Conservation (phyloP, 2,329 filamentous ascomycete genomes). For the Aspergillus aculeatinus region DNA sequence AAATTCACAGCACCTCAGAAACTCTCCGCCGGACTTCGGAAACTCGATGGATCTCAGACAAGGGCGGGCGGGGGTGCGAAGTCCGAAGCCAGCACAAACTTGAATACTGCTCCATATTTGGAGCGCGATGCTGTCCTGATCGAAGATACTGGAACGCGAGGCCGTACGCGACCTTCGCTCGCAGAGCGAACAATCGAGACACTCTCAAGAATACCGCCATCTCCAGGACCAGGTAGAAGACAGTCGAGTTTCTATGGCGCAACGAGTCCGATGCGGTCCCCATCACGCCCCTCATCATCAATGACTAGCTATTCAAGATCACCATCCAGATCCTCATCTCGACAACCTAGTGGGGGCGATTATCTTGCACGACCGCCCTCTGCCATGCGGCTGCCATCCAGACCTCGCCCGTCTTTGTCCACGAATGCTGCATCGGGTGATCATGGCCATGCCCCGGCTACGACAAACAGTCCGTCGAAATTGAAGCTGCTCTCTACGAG, state of each 20-base stretch:
- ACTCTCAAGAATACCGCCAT: constrained; percentile 72
- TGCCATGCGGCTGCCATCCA: constrained; percentile 35
- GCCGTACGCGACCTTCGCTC: constrained; percentile 45
- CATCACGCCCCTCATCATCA: constrained; percentile 64
- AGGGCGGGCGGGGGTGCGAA: constrained; percentile 21
- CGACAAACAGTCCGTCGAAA: constrained; percentile 26
- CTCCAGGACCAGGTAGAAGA: constrained; percentile 66
- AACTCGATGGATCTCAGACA: constrained; percentile 20
- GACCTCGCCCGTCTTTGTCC: constrained; percentile 31
- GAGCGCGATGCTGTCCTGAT: constrained; percentile 18
- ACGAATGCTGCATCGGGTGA: constrained; percentile 18
- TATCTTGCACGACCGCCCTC: constrained; percentile 42
- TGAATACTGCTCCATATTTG: constrained; percentile 10
- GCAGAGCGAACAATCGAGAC: constrained; percentile 86
- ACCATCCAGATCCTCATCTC: constrained; percentile 46
- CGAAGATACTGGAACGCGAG: constrained; percentile 25
- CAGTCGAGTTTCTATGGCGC: constrained; percentile 71
- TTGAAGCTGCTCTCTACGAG: constrained; percentile 24
- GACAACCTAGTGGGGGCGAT: constrained; percentile 55
- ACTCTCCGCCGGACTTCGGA: constrained; percentile 16
- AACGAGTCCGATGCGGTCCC: constrained; percentile 59
- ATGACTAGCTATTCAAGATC: constrained; percentile 49
- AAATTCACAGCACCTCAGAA: constrained; percentile 28
- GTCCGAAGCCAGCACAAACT: constrained; percentile 14
- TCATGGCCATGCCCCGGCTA: constrained; percentile 11